Base-by-base conservation (phyloP, 1,284 basidiomycete species). In the Puccinia coronata region DNA sequence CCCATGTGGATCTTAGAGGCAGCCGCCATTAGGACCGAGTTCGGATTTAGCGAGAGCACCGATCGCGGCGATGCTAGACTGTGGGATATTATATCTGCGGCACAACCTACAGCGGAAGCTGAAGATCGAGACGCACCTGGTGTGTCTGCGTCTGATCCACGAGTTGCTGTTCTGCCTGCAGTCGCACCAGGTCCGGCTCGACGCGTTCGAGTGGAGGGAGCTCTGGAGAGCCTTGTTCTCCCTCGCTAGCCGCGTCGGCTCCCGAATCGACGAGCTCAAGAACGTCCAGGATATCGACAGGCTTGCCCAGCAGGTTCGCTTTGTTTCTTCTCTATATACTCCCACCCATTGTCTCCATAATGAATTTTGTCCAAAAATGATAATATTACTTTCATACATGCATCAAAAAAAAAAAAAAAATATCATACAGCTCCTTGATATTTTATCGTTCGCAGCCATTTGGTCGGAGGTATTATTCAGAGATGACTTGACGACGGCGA, bases 381-480 rank as follows among this genome's bases (percentile, higher is more conserved):
- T 57, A 83, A 84, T 51, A n/a, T 69, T 12, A n/a, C n/a, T n/a
- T n/a, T n/a, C n/a, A n/a, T n/a, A n/a, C 82, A 82, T 72, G 82
- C 83, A 65, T 82, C 83, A 1, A 81, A 82, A 16, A 36, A 16
- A 67, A 43, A 41, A 36, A 20, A 25, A 49, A 69, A 8, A 85
- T n/a, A n/a, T n/a, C n/a, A n/a, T n/a, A n/a, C n/a, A n/a, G 83
- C 83, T 85, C 72, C 83, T 85, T 28, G 75, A 84, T 57, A 82
- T 83, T 20, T 81, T 85, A 18, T 83, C 82, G 14, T 85, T 84
- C 81, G 83, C 84, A 31, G 82, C 82, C 2, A 84, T 84, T 76
- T 85, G 85, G 85, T 82, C 82, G 25, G 85, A 85, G 43, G 75
- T 82, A 9, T 61, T 85, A 65, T 82, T 85, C 39, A 82, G 82